Evolutionary conservation across 1,284 basidiomycete genomes (phyloP).

Genomic region (Paramarasmius palmivorus): DNA sequence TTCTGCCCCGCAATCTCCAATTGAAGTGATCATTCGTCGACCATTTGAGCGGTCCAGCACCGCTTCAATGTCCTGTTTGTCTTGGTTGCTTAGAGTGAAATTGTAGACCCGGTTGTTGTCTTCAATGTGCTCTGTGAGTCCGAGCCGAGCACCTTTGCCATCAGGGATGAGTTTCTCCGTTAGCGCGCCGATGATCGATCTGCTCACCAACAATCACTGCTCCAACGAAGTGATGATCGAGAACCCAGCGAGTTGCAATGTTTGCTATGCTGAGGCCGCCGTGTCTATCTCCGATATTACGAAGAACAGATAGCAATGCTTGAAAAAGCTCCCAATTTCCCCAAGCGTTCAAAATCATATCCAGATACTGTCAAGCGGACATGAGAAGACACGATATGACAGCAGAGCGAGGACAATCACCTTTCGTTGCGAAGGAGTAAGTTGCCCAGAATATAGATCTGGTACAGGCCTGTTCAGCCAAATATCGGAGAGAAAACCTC

Average conservation of each 20-base stretch:
- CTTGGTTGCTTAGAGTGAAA: conserved; percentile 55
- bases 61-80: conserved; percentile 59
- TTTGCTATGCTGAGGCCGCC: conserved; percentile 72
- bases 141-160: conserved; percentile 64
- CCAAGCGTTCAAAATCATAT: conserved; percentile 79
- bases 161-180: conserved; percentile 3
- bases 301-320: conserved; percentile 55
- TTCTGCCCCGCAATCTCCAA: conserved; percentile 83
- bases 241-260: conserved; percentile 77
- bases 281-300: conserved; percentile 67
- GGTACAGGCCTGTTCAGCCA: conserved; percentile 72
- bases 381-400: neutral
- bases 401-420: conserved; percentile 30
- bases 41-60: conserved; percentile 63
- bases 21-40: conserved; percentile 57
- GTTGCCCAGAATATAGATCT: conserved; percentile 61
- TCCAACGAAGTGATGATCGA: conserved; percentile 76
- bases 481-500: conserved; percentile 76
- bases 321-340: conserved; percentile 78
- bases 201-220: conserved; percentile 74
- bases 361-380: conserved; percentile 64
- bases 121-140: conserved; percentile 71
- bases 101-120: conserved; percentile 68
- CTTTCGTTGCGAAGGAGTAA: conserved; percentile 82
- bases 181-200: conserved; percentile 3